Percentiles rank a stretch among this genome's conserved stretches.
Evolutionary conservation across 371 early-diverging fungal genomes (phyloP).

Genomic region (Mucor sp.): DNA sequence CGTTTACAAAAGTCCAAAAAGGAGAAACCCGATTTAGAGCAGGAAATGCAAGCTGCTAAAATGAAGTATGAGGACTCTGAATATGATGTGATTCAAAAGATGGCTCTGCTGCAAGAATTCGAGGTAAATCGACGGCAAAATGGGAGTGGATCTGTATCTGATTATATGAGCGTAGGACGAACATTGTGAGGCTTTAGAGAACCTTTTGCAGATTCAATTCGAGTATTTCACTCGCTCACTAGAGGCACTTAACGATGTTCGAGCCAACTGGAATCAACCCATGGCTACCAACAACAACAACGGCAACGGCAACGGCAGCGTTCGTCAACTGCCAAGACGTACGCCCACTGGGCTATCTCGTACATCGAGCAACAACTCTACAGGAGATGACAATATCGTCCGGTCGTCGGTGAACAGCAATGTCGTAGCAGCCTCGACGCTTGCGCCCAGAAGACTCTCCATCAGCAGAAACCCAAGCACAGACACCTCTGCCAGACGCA

Average conservation of each 20-base stretch:
- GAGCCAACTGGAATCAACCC: conserved; percentile 17
- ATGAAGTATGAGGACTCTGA: conserved; percentile 90
- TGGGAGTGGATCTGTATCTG: neutral
- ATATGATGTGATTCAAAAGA: conserved; percentile 64
- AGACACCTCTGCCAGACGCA: conserved; percentile 4
- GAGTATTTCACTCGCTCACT: conserved; percentile 47
- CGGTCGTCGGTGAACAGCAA: neutral
- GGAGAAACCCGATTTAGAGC: conserved; percentile 88
- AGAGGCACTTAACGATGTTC: conserved; percentile 38
- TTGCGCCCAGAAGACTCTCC: conserved; percentile 4
- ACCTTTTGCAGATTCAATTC: conserved; percentile 59
- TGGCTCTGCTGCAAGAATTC: conserved; percentile 68
- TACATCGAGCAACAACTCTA: conserved; percentile 13
- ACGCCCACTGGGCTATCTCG: conserved; percentile 10
- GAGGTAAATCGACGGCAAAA: conserved; percentile 50
- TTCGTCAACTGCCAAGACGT: neutral
- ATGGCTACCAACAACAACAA: neutral
- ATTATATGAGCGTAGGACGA: conserved; percentile 44
- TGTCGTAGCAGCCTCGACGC: neutral
- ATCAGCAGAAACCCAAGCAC: conserved; percentile 4
- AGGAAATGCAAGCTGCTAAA: conserved; percentile 87
- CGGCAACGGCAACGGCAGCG: too few relatives aligned
- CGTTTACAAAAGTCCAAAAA: conserved; percentile 87
- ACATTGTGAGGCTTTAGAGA: conserved; percentile 54
- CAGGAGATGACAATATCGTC: neutral